These are phyloP conservation scores for Penicillium sp. DNA, from an alignment of 2,329 filamentous ascomycete genomes.

Conservation along the genomic window DNA sequence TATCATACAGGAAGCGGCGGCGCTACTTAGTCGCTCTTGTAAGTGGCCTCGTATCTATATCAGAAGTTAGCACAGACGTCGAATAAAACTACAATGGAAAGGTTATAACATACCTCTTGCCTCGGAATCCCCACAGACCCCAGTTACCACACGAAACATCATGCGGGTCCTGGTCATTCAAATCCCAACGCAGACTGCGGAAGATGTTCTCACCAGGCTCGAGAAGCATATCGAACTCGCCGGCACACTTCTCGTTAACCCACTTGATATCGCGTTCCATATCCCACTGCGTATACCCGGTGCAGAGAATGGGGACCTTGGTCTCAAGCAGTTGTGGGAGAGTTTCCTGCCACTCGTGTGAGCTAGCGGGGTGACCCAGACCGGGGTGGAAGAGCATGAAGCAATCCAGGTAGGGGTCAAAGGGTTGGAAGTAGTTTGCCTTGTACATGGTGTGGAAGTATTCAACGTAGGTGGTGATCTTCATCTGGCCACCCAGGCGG, in stretches of 20 bases:
- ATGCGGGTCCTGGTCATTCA: constrained; percentile 92
- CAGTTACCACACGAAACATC: constrained; percentile 95
- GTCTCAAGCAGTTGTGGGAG: constrained; percentile 88
- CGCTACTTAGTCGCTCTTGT: constrained; percentile 21
- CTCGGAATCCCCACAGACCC: constrained; percentile 95
- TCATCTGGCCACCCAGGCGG: constrained; percentile 81
- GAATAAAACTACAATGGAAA: background rate
- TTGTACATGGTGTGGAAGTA: constrained; percentile 97
- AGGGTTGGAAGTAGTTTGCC: constrained; percentile 85
- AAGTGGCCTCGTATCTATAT: constrained; percentile 41
- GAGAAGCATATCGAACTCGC: constrained; percentile 89
- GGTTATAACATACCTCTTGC: constrained; percentile 74
- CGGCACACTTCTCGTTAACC: constrained; percentile 79
- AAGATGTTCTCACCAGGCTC: constrained; percentile 93
- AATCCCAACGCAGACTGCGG: constrained; percentile 90
- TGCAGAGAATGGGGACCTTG: constrained; percentile 90
- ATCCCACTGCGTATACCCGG: constrained; percentile 93
- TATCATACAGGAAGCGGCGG: constrained; percentile 12
- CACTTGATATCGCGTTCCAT: constrained; percentile 91
- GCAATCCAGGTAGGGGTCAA: constrained; percentile 97
- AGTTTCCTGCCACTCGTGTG: constrained; percentile 91
- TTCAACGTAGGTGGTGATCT: constrained; percentile 96
- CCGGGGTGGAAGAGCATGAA: constrained; percentile 97
- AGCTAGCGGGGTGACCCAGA: constrained; percentile 87
- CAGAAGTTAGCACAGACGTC: constrained; percentile 5